A percentile compares a stretch with the other conserved stretches of the same genome.
Evolutionary conservation across 345 rosid genomes (phyloP).

Genomic region (Hypericum perforatum): DNA sequence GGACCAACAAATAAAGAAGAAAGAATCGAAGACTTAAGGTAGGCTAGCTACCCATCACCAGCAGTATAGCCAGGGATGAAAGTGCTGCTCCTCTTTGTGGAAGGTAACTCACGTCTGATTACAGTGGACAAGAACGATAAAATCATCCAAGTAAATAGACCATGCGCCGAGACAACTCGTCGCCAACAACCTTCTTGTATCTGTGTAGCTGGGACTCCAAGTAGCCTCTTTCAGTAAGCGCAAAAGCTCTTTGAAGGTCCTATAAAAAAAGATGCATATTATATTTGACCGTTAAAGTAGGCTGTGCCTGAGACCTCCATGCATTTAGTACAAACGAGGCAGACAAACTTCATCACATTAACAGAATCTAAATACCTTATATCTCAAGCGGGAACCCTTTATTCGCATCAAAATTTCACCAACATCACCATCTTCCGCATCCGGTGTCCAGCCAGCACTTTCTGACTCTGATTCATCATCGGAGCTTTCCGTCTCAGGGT

Average conservation of each 20-base stretch:
- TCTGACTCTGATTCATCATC: slow-evolving; percentile 37
- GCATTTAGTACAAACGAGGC: not conserved
- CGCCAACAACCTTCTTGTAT: slow-evolving; percentile 56
- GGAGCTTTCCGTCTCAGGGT: slow-evolving; percentile 34
- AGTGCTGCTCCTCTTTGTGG: too few species aligned
- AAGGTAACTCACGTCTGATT: too few species aligned
- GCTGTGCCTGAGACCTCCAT: too few species aligned
- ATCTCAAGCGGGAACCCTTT: slow-evolving; percentile 41
- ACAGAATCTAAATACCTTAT: slow-evolving; percentile 40
- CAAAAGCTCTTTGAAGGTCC: slow-evolving; percentile 24
- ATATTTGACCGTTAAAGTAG: too few species aligned
- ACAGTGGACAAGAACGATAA: not conserved
- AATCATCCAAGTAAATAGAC: slow-evolving; percentile 46
- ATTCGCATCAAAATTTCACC: slow-evolving; percentile 38
- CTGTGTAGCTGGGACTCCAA: slow-evolving; percentile 46
- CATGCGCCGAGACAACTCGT: slow-evolving; percentile 57
- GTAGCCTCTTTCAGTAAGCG: slow-evolving; percentile 22
- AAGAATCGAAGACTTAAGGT: too few species aligned
- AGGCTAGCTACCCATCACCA: too few species aligned
- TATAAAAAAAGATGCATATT: slow-evolving; percentile 12
- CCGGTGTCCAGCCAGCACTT: slow-evolving; percentile 12
- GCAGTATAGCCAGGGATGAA: too few species aligned
- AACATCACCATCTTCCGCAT: slow-evolving; percentile 29
- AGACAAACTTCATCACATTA: slow-evolving; percentile 10
- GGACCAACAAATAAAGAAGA: too few species aligned